Base-by-base conservation (phyloP, 306 rosid genomes). In the Cicer chorassanicum region DNA sequence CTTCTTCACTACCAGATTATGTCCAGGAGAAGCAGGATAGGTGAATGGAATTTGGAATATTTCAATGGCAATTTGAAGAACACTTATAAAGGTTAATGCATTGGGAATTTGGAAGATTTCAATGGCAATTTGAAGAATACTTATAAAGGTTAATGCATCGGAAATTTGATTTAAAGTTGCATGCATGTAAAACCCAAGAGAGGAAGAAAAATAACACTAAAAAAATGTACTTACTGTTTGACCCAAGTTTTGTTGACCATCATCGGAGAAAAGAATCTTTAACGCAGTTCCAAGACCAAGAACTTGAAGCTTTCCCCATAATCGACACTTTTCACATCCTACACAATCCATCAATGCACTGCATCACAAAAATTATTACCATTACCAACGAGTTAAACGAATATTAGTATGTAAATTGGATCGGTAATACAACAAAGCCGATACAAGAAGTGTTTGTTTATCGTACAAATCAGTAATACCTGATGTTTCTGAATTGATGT, bases 251-350 rank as follows among this genome's bases (percentile, higher is more conserved):
- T 83, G 82, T 72, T 78, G 88, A 49, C 87, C 89, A 61, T 94
- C 81, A 68, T 79, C 93, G 39, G 97, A 81, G 78, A 94, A 94
- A 82, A 94, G 99, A 82, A 94, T 90, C 68, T 92, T 84, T 65
- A 94, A 83, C 55, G 99, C 99, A 14, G 99, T 94, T 60, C 99
- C 99, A 7, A 94, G 96, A 59, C 99, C 99, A 76, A 85, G 99
- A 84, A 94, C 97, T 89, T 94, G 99, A 85, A 94, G 99, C 86
- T 94, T 94, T 67, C 99, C 99, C 99, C 99, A 94, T 48, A 94
- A 86, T 29, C 99, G 88, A 78, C 99, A 94, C 82, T 94, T 94
- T 88, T 94, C 99, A n/a, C 99, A 94, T 74, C 99, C 97, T 21
- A 94, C 88, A 77, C 99, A 94, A 76, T 94, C 99, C 99, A 94